These are phyloP conservation scores for Xylaria flabelliformis DNA, from an alignment of 495 filamentous ascomycete species.

Conservation along the genomic window DNA sequence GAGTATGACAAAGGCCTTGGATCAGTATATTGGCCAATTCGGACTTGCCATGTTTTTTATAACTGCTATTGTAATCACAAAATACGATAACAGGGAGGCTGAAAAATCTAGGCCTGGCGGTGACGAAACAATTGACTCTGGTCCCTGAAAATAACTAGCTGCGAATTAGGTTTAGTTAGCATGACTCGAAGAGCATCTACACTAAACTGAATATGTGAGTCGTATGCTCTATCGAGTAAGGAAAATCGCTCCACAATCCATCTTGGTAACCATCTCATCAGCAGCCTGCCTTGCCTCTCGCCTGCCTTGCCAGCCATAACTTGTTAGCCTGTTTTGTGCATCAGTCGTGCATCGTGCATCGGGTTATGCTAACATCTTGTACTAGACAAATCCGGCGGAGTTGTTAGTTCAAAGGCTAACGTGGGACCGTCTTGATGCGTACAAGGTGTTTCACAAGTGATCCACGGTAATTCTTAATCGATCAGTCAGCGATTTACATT, in stretches of 20 bases:
- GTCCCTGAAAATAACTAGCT: slow-evolving; percentile 7
- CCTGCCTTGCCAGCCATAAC: too few species aligned
- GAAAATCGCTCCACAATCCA: neutral
- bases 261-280: slow-evolving; percentile 14
- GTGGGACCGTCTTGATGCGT: neutral
- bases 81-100: neutral
- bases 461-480: slow-evolving; percentile 9
- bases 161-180: neutral
- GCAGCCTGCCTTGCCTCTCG: too few species aligned
- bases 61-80: neutral
- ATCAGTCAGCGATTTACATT: slow-evolving; percentile 24
- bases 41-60: slow-evolving; percentile 7
- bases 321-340: neutral
- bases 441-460: neutral
- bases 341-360: neutral
- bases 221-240: neutral
- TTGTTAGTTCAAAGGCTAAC: slow-evolving; percentile 3
- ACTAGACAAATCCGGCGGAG: neutral
- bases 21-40: neutral
- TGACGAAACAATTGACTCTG: neutral
- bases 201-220: neutral
- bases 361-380: neutral
- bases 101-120: neutral
- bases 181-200: neutral
- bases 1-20: too few species aligned